phyloP scores from a whole-genome alignment of 225 moss, liverwort and hornwort species.

The Thuidium tamariscinum region DNA sequence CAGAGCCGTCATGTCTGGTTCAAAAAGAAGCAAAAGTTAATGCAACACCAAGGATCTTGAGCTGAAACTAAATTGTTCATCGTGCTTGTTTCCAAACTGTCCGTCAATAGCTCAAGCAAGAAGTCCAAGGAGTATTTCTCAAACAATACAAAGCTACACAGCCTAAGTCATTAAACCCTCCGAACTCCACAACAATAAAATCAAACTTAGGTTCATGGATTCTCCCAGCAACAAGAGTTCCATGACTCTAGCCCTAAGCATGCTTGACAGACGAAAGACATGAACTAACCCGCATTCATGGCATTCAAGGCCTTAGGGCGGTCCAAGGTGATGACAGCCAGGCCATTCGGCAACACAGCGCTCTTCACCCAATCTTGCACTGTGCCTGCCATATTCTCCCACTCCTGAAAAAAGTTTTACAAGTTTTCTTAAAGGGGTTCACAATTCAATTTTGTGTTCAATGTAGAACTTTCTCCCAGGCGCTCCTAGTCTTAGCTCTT shows the following conservation, averaged over 20 bases:
- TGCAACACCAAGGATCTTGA: neutral
- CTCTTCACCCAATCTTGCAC: conserved; percentile 71
- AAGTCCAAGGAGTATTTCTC: neutral
- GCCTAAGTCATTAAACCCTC: neutral
- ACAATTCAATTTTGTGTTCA: no score
- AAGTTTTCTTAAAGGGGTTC: no score
- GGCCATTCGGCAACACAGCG: conserved; percentile 64
- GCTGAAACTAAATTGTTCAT: neutral
- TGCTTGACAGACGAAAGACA: neutral
- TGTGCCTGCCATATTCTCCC: conserved; percentile 17
- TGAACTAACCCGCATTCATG: conserved; percentile 70
- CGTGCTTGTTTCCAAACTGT: neutral
- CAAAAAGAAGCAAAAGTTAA: neutral
- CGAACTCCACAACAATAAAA: neutral
- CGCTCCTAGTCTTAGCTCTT: no score
- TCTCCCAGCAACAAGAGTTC: neutral
- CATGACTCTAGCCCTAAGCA: neutral
- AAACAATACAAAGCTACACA: neutral
- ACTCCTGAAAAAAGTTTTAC: neutral
- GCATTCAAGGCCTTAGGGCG: conserved; percentile 95
- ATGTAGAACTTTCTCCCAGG: no score
- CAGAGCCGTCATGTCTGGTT: conserved; percentile 84
- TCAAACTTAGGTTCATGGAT: neutral
- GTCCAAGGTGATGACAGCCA: conserved; percentile 79
- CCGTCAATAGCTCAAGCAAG: neutral